Conservation (phyloP, 306 rosid genomes). For the Rosa multiflora region DNA sequence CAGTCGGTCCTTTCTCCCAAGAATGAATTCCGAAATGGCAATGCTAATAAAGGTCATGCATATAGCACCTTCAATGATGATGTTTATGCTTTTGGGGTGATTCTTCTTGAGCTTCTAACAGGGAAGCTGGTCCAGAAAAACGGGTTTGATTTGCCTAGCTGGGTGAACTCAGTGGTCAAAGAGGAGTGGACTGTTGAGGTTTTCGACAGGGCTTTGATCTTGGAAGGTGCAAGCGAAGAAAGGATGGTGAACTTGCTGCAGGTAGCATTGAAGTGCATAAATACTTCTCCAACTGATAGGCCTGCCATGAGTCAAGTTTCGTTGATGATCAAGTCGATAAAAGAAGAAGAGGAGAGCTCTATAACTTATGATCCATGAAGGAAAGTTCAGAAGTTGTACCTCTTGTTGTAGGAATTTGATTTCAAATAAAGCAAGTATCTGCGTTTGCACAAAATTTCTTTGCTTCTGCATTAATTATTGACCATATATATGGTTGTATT, state of each 20-base stretch:
- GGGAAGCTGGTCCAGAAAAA: conserved; percentile 63
- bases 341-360: conserved; percentile 58
- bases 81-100: conserved; percentile 60
- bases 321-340: conserved; percentile 40
- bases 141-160: conserved; percentile 54
- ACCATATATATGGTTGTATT: neutral
- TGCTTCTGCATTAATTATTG: conserved; percentile 5
- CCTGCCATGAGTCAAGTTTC: conserved; percentile 53
- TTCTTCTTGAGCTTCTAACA: conserved; percentile 67
- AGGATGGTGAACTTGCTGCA: conserved; percentile 68
- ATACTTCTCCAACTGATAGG: conserved; percentile 45
- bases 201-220: conserved; percentile 46
- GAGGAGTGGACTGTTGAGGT: conserved; percentile 75
- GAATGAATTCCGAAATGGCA: conserved; percentile 26
- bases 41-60: conserved; percentile 17
- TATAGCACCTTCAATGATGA: conserved; percentile 48
- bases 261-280: conserved; percentile 55
- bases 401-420: conserved; percentile 1
- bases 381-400: neutral
- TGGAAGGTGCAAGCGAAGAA: conserved; percentile 62
- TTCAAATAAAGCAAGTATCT: neutral
- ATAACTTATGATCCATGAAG: conserved; percentile 37
- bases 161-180: conserved; percentile 65
- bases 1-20: conserved; percentile 11
- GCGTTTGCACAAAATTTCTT: neutral